A percentile compares a stretch with the other conserved stretches of the same genome.
Evolutionary conservation across 1,284 basidiomycete species (phyloP).

Genomic region (Naganishia sp.): DNA sequence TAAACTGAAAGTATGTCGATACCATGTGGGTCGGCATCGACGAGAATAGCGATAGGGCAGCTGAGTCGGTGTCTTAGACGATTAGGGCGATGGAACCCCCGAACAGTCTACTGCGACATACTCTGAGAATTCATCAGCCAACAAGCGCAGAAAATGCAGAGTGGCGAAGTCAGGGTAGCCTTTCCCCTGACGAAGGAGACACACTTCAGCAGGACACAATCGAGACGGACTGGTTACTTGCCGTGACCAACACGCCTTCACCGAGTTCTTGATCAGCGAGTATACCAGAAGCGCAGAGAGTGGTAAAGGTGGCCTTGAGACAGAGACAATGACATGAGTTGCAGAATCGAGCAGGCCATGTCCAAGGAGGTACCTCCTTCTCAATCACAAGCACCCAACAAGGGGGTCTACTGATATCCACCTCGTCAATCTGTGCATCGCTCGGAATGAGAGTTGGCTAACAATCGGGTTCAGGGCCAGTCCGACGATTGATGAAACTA

Average conservation of each 20-base stretch:
- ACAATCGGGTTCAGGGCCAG: constrained; percentile 2
- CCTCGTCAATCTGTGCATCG: constrained; percentile 66
- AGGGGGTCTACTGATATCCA: constrained; percentile 61
- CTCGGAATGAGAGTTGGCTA: constrained; percentile 75
- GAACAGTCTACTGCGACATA: constrained; percentile 37
- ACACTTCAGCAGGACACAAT: neutral
- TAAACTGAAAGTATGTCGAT: constrained; percentile 85
- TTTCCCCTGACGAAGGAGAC: constrained; percentile 66
- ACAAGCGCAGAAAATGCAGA: constrained; percentile 70
- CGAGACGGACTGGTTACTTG: constrained; percentile 32
- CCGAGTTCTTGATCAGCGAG: constrained; percentile 53
- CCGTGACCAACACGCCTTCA: constrained; percentile 46
- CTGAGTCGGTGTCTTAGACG: constrained; percentile 50
- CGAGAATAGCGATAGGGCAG: constrained; percentile 71
- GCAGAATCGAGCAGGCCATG: neutral
- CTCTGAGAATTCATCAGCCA: constrained; percentile 68
- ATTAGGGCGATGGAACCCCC: too few relatives aligned
- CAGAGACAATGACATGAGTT: neutral
- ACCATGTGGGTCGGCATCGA: constrained; percentile 87
- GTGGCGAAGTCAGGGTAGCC: constrained; percentile 91
- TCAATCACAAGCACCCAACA: constrained; percentile 82
- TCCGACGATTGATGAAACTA: constrained; percentile 2
- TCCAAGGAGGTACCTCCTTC: constrained; percentile 69
- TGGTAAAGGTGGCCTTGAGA: constrained; percentile 79
- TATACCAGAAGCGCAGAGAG: constrained; percentile 65